Base-by-base conservation (phyloP, 2,329 filamentous ascomycete species). In the Pestalotiopsis sp. region DNA sequence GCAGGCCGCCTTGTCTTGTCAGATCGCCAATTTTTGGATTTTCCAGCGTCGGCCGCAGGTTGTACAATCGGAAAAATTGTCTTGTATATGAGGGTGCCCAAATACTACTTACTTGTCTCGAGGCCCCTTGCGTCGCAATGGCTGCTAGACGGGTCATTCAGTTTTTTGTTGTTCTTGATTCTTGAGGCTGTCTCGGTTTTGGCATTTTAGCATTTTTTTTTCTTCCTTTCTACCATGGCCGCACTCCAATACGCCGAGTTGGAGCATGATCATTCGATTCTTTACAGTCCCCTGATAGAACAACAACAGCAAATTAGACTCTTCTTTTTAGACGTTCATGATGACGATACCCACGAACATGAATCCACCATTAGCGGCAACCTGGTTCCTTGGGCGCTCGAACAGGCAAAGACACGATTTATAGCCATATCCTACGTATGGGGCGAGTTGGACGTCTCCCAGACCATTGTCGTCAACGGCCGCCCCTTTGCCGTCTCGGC, bases 401-500 rank as follows among this genome's bases (percentile, higher is more conserved):
- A 62, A 13, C 13, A 62, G 17, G 59, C 36, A 14, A 62, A 62
- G n/a, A 39, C 59, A 4, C 59, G 59, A 41, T 66, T 58, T 56
- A 38, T 38, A 25, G 65, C 65, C 9, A n/a, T 66, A 27, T 66
- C 65, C 12, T 59, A 66, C 20, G 65, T 66, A 3, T 66, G 65
- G 65, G 65, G 65, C 25, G 31, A 23, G 17, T 11, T 38, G 25
- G 65, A 61, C n/a, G 6, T 27, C 9, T 57, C 49, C 3, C 27
- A 57, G 25, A 36, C 27, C n/a, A 45, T 66, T 25, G 17, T 41
- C 25, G 25, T 66, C 65, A 66, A 66, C 27, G 65, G 65, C 27
- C 41, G 38, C 20, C 45, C 27, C 25, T 59, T 58, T 25, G 49
- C 9, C 7, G n/a, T 59, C 25, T 39, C 65, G n/a, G 7, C 25